Evolutionary conservation across 2,329 filamentous ascomycete genomes (phyloP).

Genomic region (Sporothrix euskadiensis): DNA sequence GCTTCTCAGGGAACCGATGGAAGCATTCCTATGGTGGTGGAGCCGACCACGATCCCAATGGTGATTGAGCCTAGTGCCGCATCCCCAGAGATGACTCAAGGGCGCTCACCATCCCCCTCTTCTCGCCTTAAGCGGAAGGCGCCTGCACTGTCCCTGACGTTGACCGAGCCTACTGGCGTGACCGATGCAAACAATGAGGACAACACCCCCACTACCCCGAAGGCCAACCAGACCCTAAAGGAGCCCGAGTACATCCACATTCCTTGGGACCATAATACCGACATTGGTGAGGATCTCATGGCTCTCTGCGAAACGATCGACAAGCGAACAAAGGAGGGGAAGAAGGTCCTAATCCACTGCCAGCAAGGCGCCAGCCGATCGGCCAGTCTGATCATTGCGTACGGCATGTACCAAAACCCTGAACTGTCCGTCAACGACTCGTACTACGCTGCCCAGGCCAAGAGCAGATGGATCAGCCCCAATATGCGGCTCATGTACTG

Average conservation of each 20-base stretch:
- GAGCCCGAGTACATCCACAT: slow-evolving; percentile 83
- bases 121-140: slow-evolving; percentile 18
- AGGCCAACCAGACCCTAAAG: slow-evolving; percentile 47
- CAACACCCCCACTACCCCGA: slow-evolving; percentile 58
- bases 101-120: not conserved
- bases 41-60: slow-evolving; percentile 47
- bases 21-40: slow-evolving; percentile 56
- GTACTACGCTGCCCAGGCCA: slow-evolving; percentile 76
- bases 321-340: slow-evolving; percentile 67
- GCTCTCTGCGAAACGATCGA: slow-evolving; percentile 75
- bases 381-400: slow-evolving; percentile 82
- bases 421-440: slow-evolving; percentile 77
- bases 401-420: slow-evolving; percentile 77
- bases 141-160: slow-evolving; percentile 22
- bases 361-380: slow-evolving; percentile 85
- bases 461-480: slow-evolving; percentile 84
- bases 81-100: not conserved
- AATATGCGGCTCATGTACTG: slow-evolving; percentile 94
- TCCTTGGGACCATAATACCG: slow-evolving; percentile 85
- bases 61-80: slow-evolving; percentile 51
- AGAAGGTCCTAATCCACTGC: slow-evolving; percentile 79
- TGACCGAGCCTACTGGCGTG: slow-evolving; percentile 29
- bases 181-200: slow-evolving; percentile 40
- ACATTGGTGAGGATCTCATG: slow-evolving; percentile 77
- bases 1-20: not conserved